Base-by-base conservation (phyloP, 768 basidiomycete genomes). In the Russula sp. region DNA sequence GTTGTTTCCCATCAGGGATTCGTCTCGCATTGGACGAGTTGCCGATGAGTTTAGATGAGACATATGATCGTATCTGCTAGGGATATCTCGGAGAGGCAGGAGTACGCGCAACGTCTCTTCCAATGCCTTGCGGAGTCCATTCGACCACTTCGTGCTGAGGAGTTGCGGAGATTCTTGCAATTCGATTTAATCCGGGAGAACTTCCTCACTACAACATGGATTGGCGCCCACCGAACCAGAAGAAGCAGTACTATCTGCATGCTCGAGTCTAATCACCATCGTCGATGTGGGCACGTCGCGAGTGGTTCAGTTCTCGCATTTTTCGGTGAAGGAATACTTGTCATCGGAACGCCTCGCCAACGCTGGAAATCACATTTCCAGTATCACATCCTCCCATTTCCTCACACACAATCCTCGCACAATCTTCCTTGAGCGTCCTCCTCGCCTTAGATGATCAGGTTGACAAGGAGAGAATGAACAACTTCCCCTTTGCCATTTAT, bases 401-500 rank as follows among this genome's bases (percentile, higher is more conserved):
- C 8, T 32, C 46, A 20, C 57, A 58, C 22, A 49, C 20, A 32
- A 36, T 22, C 14, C 55, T 56, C 18, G 55, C 55, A 1, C 24
- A 42, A 26, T 26, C 26, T 42, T 56, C 38, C 14, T 38, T 56
- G 16, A 42, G 55, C 40, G 55, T 56, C 40, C 55, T 56, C 18
- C 55, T 56, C 24, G 24, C 38, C 3, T 20, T 42, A 18, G 38
- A 42, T 18, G 55, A 38, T 24, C 54, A 56, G 16, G 18, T 18
- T 9, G 55, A 56, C 55, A 56, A 20, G 38, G 24, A 38, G 24
- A 42, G 2, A 9, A 56, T 56, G 55, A 20, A 56, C 10, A 26
- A 42, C 26, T 56, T 38, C 20, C 55, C 55, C 5, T 26, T 56
- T 7, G 55, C 55, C 2, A 42, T 20, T 18, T 56, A 56, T 7